Conservation (phyloP, 2,329 filamentous ascomycete genomes). For the Coniochaeta sp. region DNA sequence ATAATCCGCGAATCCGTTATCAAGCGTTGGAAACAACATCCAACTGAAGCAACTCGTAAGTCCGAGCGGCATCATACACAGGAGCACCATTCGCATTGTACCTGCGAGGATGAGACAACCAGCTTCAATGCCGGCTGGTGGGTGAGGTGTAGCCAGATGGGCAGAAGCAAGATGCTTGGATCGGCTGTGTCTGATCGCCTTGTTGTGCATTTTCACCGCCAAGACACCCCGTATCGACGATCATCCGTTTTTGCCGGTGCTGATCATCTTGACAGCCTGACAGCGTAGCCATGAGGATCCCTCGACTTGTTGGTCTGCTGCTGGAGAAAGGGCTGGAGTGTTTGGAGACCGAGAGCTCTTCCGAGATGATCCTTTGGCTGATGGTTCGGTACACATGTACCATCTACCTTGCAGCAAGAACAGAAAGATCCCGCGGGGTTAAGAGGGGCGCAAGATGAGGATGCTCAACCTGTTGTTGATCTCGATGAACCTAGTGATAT, state of each 20-base stretch:
- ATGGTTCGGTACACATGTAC: no score
- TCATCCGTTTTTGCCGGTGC: neutral
- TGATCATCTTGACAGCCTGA: no score
- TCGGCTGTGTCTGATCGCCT: neutral
- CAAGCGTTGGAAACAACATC: no score
- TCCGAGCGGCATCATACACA: no score
- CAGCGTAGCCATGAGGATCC: no score
- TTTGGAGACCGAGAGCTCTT: no score
- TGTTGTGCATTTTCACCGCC: neutral
- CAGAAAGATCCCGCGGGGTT: neutral
- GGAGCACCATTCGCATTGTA: neutral
- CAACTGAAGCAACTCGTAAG: no score
- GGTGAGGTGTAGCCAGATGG: neutral
- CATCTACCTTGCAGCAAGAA: neutral
- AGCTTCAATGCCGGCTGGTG: neutral
- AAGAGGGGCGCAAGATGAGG: neutral
- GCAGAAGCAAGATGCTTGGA: neutral
- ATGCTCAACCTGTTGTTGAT: neutral
- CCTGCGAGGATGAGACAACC: neutral
- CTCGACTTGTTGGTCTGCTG: no score
- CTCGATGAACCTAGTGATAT: neutral
- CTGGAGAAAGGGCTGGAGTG: no score
- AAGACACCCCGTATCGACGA: neutral
- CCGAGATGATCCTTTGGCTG: no score
- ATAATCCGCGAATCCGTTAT: no score